Evolutionary conservation across 768 basidiomycete genomes (phyloP).

Genomic region (Coprinopsis marcescibilis): DNA sequence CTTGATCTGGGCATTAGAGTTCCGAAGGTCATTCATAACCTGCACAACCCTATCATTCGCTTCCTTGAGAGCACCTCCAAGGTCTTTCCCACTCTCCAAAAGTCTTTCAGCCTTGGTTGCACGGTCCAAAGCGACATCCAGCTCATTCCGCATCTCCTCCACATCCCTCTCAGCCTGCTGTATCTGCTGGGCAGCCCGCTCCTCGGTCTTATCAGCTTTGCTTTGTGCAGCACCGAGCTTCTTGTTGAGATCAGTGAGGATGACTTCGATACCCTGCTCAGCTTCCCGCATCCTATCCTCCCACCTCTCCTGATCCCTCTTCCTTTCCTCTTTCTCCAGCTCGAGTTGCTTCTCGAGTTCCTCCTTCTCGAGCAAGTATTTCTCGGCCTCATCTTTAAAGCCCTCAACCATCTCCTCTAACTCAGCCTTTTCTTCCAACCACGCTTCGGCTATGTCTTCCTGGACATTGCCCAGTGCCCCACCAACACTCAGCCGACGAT

Average conservation of each 20-base stretch:
- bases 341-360: conserved; percentile 42
- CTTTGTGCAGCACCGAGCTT: conserved; percentile 50
- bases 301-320: conserved; percentile 65
- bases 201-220: conserved; percentile 33
- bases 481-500: conserved; percentile 50
- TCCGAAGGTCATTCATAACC: conserved; percentile 53
- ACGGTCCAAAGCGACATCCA: conserved; percentile 51
- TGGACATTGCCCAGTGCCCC: conserved; percentile 52
- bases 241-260: conserved; percentile 59
- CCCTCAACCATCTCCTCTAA: conserved; percentile 47
- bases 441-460: conserved; percentile 63
- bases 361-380: conserved; percentile 40
- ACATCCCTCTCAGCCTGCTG: conserved; percentile 45
- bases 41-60: conserved; percentile 57
- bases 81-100: conserved; percentile 58
- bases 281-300: conserved; percentile 67
- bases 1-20: conserved; percentile 51
- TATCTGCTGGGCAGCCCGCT: conserved; percentile 28
- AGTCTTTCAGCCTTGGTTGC: conserved; percentile 60
- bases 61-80: conserved; percentile 61
- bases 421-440: conserved; percentile 67
- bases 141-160: conserved; percentile 42
- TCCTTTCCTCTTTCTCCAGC: conserved; percentile 51
- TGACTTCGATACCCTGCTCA: conserved; percentile 60
- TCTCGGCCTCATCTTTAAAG: conserved; percentile 43